Evolutionary conservation across 306 rosid species (phyloP), one percentile per base, ranked within the genome.

Genomic region (Castanopsis chinensis): DNA sequence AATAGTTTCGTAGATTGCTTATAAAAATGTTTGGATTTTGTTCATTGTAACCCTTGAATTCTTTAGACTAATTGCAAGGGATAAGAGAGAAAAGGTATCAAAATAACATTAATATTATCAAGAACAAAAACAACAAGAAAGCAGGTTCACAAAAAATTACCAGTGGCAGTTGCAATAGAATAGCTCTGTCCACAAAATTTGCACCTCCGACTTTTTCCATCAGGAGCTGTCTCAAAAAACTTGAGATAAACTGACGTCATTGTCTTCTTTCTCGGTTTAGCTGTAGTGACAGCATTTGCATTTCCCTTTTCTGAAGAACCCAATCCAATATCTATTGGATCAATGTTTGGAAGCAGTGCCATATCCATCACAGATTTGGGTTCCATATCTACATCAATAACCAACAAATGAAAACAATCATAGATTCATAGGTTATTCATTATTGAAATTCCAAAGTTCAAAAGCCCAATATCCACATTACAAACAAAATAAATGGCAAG

Each of bases 181-280:
- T 93, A 96, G 80, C 89, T 91, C 83, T 93, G 98, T 69, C 98
- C 98, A 77, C 99, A 96, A 83, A 96, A 96, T 76, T 96, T 96
- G 91, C 99, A 96, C 67, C 90, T 87, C 43, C 99, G 86, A 74
- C 90, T 93, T 80, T 93, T 93, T 33, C 94, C 96, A 78, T 93
- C 99, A 10, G 84, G 69, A 81, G 98, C 96, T 4, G 98, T 90
- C 92, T 96, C 97, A 69, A 96, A 96, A 85, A 84, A 96, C 90
- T 90, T 96, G 83, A 96, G 91, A 84, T 85, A 93, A 69, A 93
- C 97, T 7, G 99, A 96, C 13, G 99, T 96, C 98, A 95, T 91
- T 8, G 99, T 93, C 87, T 96, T 93, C 91, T 96, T 96, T 73
- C 96, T 87, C 21, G 97, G 98, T 58, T 91, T 96, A 8, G 74